Conservation (phyloP, 768 basidiomycete species). For the Pilatotrama ljubarskyi region DNA sequence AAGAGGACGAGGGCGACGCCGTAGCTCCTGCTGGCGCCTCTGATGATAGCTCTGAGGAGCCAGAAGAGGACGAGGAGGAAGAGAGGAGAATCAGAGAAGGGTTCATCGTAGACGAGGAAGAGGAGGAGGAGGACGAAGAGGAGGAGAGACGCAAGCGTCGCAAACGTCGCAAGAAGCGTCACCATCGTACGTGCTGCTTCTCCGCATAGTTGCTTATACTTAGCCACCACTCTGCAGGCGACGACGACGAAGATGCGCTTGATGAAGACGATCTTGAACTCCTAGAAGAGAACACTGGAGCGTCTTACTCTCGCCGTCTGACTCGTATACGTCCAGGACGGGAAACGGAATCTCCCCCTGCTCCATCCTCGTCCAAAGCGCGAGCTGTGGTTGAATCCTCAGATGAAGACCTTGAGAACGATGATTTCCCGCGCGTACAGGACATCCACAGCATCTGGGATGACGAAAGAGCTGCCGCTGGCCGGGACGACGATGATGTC, state of each 20-base stretch:
- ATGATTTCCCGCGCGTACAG: slow-evolving; percentile 55
- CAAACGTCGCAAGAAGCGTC: slow-evolving; percentile 66
- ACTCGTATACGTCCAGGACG: slow-evolving; percentile 76
- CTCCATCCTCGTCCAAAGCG: slow-evolving; percentile 59
- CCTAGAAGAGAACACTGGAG: slow-evolving; percentile 82
- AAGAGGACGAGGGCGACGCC: slow-evolving; percentile 55
- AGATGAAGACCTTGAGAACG: slow-evolving; percentile 69
- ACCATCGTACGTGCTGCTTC: slow-evolving; percentile 46
- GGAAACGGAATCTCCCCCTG: slow-evolving; percentile 68
- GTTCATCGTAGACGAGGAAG: slow-evolving; percentile 90
- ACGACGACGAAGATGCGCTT: slow-evolving; percentile 60
- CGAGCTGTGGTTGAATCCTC: slow-evolving; percentile 66
- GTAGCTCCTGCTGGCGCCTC: slow-evolving; percentile 53
- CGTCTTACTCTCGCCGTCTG: slow-evolving; percentile 60
- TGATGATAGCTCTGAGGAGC: slow-evolving; percentile 88
- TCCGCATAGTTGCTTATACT: slow-evolving; percentile 6
- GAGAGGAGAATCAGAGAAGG: slow-evolving; percentile 77
- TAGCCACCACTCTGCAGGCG: slow-evolving; percentile 32
- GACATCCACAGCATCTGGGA: slow-evolving; percentile 83
- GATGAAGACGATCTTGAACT: slow-evolving; percentile 90
- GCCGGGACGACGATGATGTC: slow-evolving; percentile 50
- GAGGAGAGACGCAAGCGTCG: slow-evolving; percentile 61
- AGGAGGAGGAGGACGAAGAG: slow-evolving; percentile 76
- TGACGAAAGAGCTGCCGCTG: slow-evolving; percentile 57
- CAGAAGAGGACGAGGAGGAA: slow-evolving; percentile 90